phyloP scores from a whole-genome alignment of 305 asterid genomes.

The Fraxinus floribunda region DNA sequence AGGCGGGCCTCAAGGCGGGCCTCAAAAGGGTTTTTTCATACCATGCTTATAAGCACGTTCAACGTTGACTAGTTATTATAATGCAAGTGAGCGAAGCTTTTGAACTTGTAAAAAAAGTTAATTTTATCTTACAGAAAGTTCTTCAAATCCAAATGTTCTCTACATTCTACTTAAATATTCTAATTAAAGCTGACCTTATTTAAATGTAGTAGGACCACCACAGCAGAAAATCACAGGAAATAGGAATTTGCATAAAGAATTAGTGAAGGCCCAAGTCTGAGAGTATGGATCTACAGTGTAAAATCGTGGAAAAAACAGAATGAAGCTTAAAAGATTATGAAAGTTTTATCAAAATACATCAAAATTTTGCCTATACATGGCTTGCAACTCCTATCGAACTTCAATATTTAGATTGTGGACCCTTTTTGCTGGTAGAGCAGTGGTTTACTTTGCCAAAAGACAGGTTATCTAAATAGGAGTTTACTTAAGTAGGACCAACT shows the following conservation, averaged over 20 bases:
- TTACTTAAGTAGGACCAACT: neutral
- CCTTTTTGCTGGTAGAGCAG: neutral
- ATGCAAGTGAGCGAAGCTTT: neutral
- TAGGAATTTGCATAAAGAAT: neutral
- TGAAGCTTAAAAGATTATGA: neutral
- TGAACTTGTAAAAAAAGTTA: neutral
- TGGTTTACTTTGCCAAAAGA: neutral
- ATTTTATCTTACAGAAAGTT: neutral
- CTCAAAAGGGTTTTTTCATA: no score
- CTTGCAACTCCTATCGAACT: neutral
- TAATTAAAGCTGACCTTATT: neutral
- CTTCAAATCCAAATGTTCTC: neutral
- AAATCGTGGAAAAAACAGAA: neutral
- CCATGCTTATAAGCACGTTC: neutral
- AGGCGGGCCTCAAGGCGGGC: no score
- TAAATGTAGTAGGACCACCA: neutral
- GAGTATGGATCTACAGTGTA: neutral
- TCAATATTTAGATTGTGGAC: neutral
- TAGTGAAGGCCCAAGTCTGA: neutral
- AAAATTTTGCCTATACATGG: neutral
- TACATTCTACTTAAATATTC: neutral
- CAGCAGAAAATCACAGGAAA: neutral
- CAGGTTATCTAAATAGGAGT: neutral
- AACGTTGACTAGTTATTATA: neutral
- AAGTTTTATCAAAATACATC: neutral